Conservation (phyloP, 176 grass and related monocot genomes). For the Musa schizocarpa region DNA sequence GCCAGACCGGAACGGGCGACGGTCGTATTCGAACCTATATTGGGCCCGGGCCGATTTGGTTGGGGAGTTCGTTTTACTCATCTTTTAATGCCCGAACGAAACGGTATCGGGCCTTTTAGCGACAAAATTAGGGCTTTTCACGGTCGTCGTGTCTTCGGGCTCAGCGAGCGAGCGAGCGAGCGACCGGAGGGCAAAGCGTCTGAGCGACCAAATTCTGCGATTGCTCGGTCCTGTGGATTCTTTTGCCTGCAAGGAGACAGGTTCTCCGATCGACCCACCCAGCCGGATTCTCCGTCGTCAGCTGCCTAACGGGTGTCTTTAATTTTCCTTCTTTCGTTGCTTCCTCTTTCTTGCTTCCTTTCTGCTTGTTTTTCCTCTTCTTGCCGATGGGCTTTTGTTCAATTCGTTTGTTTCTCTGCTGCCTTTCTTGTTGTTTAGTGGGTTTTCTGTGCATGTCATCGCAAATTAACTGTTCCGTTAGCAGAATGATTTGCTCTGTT, state of each 20-base stretch:
- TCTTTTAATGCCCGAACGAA: neutral
- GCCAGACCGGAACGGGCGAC: no score
- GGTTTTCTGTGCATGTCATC: neutral
- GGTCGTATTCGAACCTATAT: no score
- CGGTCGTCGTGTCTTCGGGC: neutral
- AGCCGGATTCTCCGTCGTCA: neutral
- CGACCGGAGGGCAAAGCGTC: neutral
- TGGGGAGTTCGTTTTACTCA: no score
- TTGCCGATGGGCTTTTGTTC: neutral
- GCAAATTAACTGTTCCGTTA: neutral
- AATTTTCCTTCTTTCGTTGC: neutral
- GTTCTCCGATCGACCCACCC: neutral
- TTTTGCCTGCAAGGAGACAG: neutral
- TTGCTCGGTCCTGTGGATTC: neutral
- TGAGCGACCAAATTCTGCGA: neutral
- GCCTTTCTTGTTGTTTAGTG: neutral
- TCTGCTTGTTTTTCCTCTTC: neutral
- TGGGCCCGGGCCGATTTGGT: no score
- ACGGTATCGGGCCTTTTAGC: neutral
- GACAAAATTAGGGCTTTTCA: constrained; percentile 1
- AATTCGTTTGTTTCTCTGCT: neutral
- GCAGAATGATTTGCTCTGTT: neutral
- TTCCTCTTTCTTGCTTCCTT: neutral
- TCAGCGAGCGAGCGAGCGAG: neutral
- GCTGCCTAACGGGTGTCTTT: neutral